A percentile compares a stretch with the other conserved stretches of the same genome.
Conservation (phyloP, 2,329 filamentous ascomycete genomes). For the Cladosporium austrohemisphaericum region DNA sequence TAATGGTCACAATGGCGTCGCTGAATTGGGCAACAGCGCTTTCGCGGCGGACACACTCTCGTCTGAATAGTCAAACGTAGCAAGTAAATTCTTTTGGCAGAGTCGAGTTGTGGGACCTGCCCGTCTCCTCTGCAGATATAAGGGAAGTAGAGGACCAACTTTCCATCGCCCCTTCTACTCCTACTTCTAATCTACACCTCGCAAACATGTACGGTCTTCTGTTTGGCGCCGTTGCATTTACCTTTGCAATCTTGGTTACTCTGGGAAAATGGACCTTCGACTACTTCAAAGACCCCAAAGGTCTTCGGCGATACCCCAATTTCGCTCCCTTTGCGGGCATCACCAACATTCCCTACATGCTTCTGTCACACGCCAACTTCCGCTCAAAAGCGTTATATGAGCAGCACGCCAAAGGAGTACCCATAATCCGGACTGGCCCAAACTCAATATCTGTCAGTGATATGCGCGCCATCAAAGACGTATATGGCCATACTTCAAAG, state of each 20-base stretch:
- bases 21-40: too few relatives aligned
- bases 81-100: not conserved
- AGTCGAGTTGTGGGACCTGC: too few relatives aligned
- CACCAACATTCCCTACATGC: constrained; percentile 44
- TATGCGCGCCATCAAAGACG: constrained; percentile 38
- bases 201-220: constrained; percentile 23
- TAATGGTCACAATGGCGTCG: too few relatives aligned
- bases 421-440: constrained; percentile 46
- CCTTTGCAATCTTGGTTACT: constrained; percentile 16
- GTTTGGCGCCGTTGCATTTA: constrained; percentile 18
- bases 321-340: constrained; percentile 44
- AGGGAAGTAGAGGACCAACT: not conserved
- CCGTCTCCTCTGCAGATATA: not conserved
- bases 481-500: constrained; percentile 37
- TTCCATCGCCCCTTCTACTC: not conserved
- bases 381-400: constrained; percentile 41
- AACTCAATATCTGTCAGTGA: constrained; percentile 44
- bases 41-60: too few relatives aligned
- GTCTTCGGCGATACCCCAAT: constrained; percentile 47
- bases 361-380: constrained; percentile 40
- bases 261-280: constrained; percentile 23
- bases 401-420: constrained; percentile 42
- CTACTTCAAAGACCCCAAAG: constrained; percentile 46
- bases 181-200: not conserved
- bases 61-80: not conserved